Conservation (phyloP, 202 grass and related monocot genomes). For the Alloteropsis angusta region DNA sequence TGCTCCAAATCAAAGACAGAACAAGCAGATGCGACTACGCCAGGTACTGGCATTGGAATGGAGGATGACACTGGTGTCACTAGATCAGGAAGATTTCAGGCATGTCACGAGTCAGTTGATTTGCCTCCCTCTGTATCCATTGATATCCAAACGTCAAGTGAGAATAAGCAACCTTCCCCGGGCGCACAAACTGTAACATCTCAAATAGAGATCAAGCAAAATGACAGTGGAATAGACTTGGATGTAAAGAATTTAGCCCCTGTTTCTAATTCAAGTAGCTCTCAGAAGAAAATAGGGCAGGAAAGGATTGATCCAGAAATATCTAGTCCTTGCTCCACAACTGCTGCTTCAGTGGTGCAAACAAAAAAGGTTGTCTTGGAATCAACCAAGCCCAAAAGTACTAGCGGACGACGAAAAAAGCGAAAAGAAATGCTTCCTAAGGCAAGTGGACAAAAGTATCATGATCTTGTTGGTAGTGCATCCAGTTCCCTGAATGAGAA, state of each 20-base stretch:
- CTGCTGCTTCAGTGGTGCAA: slow-evolving; percentile 4
- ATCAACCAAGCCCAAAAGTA: slow-evolving; percentile 30
- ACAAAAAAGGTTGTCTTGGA: slow-evolving; percentile 41
- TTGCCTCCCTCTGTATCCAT: not conserved
- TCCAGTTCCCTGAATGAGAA: slow-evolving; percentile 45
- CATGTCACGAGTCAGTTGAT: slow-evolving; percentile 7
- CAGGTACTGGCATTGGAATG: not conserved
- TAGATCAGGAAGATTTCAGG: not conserved
- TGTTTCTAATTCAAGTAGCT: slow-evolving; percentile 23
- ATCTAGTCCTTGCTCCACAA: slow-evolving; percentile 5
- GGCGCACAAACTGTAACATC: not conserved
- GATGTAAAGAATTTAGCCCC: not conserved
- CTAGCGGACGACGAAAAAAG: slow-evolving; percentile 31
- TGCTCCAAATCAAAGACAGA: slow-evolving; percentile 11
- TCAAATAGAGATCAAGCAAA: slow-evolving; percentile 21
- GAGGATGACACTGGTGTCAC: slow-evolving; percentile 17
- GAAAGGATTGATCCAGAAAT: slow-evolving; percentile 28
- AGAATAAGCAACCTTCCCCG: not conserved
- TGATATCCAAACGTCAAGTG: slow-evolving; percentile 13
- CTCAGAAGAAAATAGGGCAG: not conserved
- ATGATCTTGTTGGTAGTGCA: slow-evolving; percentile 48
- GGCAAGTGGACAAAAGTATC: slow-evolving; percentile 43
- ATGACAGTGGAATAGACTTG: not conserved
- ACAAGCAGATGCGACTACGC: not conserved
- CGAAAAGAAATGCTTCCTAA: slow-evolving; percentile 57